Percentiles rank a stretch among this genome's conserved stretches.
Conservation (phyloP, 2,329 filamentous ascomycete species). For the Alternaria rosae region DNA sequence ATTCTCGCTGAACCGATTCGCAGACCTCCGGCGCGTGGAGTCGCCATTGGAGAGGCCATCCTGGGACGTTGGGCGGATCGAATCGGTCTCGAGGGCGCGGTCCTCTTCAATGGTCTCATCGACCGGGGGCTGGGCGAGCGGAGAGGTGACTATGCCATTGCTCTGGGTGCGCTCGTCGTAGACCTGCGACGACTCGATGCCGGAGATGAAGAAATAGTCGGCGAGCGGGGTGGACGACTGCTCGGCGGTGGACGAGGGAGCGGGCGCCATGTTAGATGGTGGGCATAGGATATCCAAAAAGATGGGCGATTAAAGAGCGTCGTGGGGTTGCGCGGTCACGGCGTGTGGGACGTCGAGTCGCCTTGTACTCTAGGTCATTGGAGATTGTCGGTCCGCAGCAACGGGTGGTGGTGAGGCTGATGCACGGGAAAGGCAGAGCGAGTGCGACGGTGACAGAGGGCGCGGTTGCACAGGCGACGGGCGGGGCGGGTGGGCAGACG, state of each 20-base stretch:
- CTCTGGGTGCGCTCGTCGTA: slow-evolving; percentile 55
- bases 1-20: slow-evolving; percentile 54
- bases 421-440: slow-evolving; percentile 24
- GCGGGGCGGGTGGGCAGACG: slow-evolving; percentile 26
- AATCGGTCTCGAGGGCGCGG: slow-evolving; percentile 62
- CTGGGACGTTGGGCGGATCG: slow-evolving; percentile 53
- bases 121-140: slow-evolving; percentile 46
- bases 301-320: slow-evolving; percentile 30
- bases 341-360: slow-evolving; percentile 35
- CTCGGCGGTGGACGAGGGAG: slow-evolving; percentile 51
- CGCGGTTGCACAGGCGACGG: slow-evolving; percentile 35
- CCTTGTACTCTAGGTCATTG: slow-evolving; percentile 44
- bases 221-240: slow-evolving; percentile 63
- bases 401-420: slow-evolving; percentile 39
- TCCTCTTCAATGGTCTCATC: slow-evolving; percentile 69
- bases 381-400: slow-evolving; percentile 43
- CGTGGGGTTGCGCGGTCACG: slow-evolving; percentile 30
- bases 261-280: slow-evolving; percentile 47
- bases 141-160: slow-evolving; percentile 37
- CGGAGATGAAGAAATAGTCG: slow-evolving; percentile 71
- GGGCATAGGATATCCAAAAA: slow-evolving; percentile 44
- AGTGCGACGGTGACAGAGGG: slow-evolving; percentile 39
- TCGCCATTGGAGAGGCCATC: slow-evolving; percentile 53
- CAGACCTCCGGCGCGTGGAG: slow-evolving; percentile 44
- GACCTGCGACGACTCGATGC: slow-evolving; percentile 61